Conservation (phyloP, 306 rosid genomes). For the Vigna trinervia region DNA sequence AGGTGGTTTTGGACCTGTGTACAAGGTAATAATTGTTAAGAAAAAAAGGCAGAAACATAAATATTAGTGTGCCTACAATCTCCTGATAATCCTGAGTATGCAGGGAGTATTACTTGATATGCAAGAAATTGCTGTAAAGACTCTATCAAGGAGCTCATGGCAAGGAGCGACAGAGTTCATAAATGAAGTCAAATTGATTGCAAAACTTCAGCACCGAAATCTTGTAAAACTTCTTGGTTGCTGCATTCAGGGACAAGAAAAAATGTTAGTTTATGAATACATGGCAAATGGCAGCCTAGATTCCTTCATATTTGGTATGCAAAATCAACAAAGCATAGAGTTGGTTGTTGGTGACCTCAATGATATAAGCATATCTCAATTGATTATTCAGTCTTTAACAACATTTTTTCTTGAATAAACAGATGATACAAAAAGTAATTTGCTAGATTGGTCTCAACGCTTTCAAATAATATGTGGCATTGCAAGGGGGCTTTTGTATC, state of each 20-base stretch:
- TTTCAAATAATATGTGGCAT: conserved; percentile 16
- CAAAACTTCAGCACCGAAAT: conserved; percentile 32
- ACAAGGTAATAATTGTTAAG: conserved; percentile 33
- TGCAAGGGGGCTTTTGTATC: conserved; percentile 34
- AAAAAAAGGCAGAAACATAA: no score
- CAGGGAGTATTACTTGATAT: conserved; percentile 43
- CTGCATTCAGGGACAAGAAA: conserved; percentile 7
- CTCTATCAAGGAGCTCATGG: conserved; percentile 40
- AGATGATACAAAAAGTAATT: conserved; percentile 33
- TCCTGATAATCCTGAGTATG: not conserved
- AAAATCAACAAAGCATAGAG: not conserved
- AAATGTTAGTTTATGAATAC: not conserved
- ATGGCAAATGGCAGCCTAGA: not conserved
- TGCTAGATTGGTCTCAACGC: conserved; percentile 18
- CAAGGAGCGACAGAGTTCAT: conserved; percentile 37
- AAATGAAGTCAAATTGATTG: conserved; percentile 32
- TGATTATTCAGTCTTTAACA: not conserved
- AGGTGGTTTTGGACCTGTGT: conserved; percentile 52
- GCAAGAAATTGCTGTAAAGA: conserved; percentile 52
- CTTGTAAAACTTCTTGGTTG: conserved; percentile 37
- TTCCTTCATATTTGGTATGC: not conserved
- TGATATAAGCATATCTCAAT: not conserved
- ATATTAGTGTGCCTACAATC: not conserved
- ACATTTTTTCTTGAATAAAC: not conserved
- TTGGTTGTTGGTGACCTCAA: not conserved